These are phyloP conservation scores for Salix exigua DNA, from an alignment of 345 rosid genomes.

Conservation along the genomic window DNA sequence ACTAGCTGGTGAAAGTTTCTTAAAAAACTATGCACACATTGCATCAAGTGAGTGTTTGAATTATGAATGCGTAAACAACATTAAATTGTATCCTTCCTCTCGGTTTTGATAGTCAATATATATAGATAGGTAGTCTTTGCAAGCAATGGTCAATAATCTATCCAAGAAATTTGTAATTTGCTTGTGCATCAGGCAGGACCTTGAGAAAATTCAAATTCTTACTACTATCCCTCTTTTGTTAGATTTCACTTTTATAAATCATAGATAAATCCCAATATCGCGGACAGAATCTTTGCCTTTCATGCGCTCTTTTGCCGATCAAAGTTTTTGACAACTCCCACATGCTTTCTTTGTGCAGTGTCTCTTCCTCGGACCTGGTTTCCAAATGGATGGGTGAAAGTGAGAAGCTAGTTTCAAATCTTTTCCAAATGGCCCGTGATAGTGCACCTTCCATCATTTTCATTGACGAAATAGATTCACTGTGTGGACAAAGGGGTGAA, in stretches of 20 bases:
- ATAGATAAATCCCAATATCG: not conserved
- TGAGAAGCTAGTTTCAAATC: slow-evolving; percentile 88
- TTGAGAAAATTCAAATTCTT: not conserved
- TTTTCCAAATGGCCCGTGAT: slow-evolving; percentile 85
- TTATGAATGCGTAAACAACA: not conserved
- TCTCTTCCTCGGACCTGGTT: slow-evolving; percentile 90
- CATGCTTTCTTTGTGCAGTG: slow-evolving; percentile 31
- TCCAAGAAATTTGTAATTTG: not conserved
- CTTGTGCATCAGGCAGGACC: not conserved
- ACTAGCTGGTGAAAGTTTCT: not conserved
- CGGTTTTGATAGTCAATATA: not conserved
- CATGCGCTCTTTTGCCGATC: not conserved
- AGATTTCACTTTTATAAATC: not conserved
- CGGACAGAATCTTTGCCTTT: not conserved
- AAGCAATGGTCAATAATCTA: not conserved
- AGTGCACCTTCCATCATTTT: slow-evolving; percentile 89
- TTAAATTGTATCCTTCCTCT: not conserved
- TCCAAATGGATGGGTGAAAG: slow-evolving; percentile 99
- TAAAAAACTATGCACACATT: not conserved
- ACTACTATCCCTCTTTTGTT: not conserved
- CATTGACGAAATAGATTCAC: slow-evolving; percentile 88
- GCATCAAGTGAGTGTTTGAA: not conserved
- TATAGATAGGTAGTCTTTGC: not conserved
- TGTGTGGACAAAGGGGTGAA: slow-evolving; percentile 89
- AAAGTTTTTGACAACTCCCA: not conserved